Percentiles rank a stretch among this genome's conserved stretches.
phyloP scores from a whole-genome alignment of 805 yeast genomes.

The Barnettozyma populi region DNA sequence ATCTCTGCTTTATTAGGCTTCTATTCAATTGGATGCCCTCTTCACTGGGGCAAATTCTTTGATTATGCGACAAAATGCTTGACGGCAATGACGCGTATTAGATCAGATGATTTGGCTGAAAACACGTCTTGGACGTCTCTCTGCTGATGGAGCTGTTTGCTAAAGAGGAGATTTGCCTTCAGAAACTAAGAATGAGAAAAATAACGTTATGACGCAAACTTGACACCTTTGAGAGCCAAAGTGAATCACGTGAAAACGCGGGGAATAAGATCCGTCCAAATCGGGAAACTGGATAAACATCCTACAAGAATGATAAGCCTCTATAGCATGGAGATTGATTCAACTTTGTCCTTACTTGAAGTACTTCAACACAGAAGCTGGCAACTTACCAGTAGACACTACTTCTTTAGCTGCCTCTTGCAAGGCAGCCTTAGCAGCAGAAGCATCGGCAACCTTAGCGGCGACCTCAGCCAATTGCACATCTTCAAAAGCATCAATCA shows the following conservation, averaged over 20 bases:
- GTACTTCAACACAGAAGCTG: conserved; percentile 49
- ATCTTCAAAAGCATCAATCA: conserved; percentile 80
- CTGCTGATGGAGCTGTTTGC: neutral
- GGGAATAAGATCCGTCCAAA: neutral
- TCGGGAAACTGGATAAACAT: neutral
- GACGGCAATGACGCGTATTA: neutral
- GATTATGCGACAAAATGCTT: neutral
- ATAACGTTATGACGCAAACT: neutral
- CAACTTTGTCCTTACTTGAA: conserved; percentile 29
- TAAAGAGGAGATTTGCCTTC: neutral
- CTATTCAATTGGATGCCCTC: neutral
- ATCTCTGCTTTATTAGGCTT: neutral
- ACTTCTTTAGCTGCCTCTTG: conserved; percentile 49
- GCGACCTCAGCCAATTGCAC: conserved; percentile 72
- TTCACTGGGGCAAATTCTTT: neutral
- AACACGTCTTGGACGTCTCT: neutral
- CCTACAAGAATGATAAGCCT: neutral
- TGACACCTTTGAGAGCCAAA: neutral
- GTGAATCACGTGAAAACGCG: neutral
- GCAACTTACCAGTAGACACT: conserved; percentile 47
- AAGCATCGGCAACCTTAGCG: conserved; percentile 52
- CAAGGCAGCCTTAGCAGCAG: conserved; percentile 54
- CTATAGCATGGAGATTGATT: too few species aligned
- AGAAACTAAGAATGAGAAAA: neutral
- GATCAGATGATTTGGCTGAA: neutral